Percentiles rank a stretch among this genome's conserved stretches.
phyloP scores from a whole-genome alignment of 2,329 filamentous ascomycete species.

The Aureobasidium pullulans region DNA sequence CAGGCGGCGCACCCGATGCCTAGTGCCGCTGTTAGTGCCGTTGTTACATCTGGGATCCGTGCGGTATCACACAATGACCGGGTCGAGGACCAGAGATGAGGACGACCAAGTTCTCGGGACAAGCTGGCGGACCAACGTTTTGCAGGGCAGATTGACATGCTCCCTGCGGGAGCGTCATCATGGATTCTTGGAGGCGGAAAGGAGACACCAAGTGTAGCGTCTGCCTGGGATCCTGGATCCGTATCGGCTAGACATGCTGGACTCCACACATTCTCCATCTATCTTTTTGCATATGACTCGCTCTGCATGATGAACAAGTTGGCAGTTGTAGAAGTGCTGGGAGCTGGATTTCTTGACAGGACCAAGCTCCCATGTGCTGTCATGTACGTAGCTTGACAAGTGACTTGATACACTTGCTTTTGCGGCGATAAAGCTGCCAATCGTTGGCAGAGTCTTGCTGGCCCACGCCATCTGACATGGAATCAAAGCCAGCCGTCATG shows the following conservation, averaged over 20 bases:
- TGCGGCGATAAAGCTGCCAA: conserved; percentile 2
- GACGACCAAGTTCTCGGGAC: conserved; percentile 12
- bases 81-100: conserved; percentile 13
- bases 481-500: neutral
- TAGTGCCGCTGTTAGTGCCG: conserved; percentile 10
- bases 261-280: conserved; percentile 11
- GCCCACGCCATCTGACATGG: conserved; percentile 8
- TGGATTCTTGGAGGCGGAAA: conserved; percentile 7
- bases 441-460: neutral
- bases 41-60: conserved; percentile 8
- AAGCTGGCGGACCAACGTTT: conserved; percentile 11
- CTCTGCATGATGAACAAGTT: neutral
- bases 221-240: neutral
- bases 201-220: conserved; percentile 5
- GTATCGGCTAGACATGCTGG: conserved; percentile 8
- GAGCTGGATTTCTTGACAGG: conserved; percentile 10
- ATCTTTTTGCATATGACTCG: conserved; percentile 7
- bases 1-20: conserved; percentile 11
- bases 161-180: conserved; percentile 12
- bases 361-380: conserved; percentile 5
- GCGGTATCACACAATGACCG: conserved; percentile 14
- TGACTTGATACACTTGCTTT: conserved; percentile 7
- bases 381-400: conserved; percentile 12
- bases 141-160: conserved; percentile 12
- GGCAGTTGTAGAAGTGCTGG: conserved; percentile 1